Evolutionary conservation across 2,329 filamentous ascomycete species (phyloP).

Genomic region (Diaporthe sp.): DNA sequence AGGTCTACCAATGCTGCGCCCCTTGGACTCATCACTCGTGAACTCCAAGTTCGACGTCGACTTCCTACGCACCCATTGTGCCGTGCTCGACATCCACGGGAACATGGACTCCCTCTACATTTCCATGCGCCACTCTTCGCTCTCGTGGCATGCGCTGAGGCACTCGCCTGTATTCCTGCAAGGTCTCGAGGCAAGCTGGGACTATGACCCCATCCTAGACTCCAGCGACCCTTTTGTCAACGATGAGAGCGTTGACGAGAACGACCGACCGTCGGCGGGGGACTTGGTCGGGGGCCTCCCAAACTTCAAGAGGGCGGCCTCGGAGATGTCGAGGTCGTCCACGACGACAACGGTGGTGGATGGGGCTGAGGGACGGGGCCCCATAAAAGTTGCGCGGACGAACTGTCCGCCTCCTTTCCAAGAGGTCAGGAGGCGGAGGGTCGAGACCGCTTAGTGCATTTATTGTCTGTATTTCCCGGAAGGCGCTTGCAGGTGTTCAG

Average conservation of each 20-base stretch:
- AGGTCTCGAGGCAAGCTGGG: slow-evolving; percentile 70
- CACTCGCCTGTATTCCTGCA: slow-evolving; percentile 63
- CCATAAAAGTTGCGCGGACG: slow-evolving; percentile 53
- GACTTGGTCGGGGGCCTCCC: slow-evolving; percentile 58
- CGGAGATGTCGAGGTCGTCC: slow-evolving; percentile 65
- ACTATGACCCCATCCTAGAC: slow-evolving; percentile 65
- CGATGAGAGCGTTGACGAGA: slow-evolving; percentile 52
- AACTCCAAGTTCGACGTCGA: slow-evolving; percentile 61
- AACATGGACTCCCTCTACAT: slow-evolving; percentile 73
- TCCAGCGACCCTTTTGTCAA: slow-evolving; percentile 53
- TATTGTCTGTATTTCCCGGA: neutral
- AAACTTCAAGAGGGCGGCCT: slow-evolving; percentile 65
- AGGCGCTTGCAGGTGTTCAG: slow-evolving; percentile 22
- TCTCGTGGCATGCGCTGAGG: slow-evolving; percentile 70
- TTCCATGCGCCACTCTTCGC: slow-evolving; percentile 65
- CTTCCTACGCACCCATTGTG: slow-evolving; percentile 68
- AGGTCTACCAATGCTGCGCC: slow-evolving; percentile 72
- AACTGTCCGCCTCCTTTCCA: slow-evolving; percentile 55
- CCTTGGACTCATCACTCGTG: slow-evolving; percentile 61
- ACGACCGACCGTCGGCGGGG: slow-evolving; percentile 60
- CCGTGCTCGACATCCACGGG: slow-evolving; percentile 67
- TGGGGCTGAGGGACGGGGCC: slow-evolving; percentile 46
- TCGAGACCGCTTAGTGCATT: slow-evolving; percentile 50
- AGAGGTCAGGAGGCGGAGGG: slow-evolving; percentile 56
- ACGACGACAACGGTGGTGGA: slow-evolving; percentile 47